Evolutionary conservation across 257 asterid genomes (phyloP).

Genomic region (Solanum arcanum): DNA sequence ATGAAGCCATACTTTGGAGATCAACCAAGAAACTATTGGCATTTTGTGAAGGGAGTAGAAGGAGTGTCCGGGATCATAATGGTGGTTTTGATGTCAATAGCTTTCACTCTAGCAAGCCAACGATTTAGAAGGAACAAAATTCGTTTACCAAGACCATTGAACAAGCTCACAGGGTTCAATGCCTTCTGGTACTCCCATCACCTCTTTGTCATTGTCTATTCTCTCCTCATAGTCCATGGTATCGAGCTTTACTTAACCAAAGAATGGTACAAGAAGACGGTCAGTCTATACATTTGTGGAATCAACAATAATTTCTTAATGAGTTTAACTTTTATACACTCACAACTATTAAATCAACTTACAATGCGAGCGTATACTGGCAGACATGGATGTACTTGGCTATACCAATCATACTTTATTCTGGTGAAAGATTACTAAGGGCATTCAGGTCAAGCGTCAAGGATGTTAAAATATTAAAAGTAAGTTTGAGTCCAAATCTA

Average conservation of each 20-base stretch:
- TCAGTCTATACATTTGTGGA: conserved; percentile 4
- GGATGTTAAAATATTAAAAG: conserved; percentile 64
- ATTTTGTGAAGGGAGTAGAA: conserved; percentile 50
- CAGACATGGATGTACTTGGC: conserved; percentile 91
- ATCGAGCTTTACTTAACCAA: conserved; percentile 58
- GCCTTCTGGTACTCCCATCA: conserved; percentile 95
- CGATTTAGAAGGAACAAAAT: conserved; percentile 54
- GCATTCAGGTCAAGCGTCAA: conserved; percentile 69
- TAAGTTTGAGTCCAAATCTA: neutral
- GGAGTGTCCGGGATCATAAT: conserved; percentile 68
- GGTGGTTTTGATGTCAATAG: conserved; percentile 67
- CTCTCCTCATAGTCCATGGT: conserved; percentile 62
- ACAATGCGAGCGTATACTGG: neutral
- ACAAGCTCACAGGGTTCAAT: conserved; percentile 70
- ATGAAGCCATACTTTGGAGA: conserved; percentile 43
- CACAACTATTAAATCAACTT: neutral
- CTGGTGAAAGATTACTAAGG: conserved; percentile 51
- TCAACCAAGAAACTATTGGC: conserved; percentile 59
- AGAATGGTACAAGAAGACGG: conserved; percentile 54
- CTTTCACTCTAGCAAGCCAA: conserved; percentile 72
- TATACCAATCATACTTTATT: conserved; percentile 46
- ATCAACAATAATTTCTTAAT: neutral
- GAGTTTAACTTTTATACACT: neutral
- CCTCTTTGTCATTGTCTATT: conserved; percentile 54
- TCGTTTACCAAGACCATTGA: conserved; percentile 41